Evolutionary conservation across 148 eudicot species (phyloP).

Genomic region (Rhododendron henanense): DNA sequence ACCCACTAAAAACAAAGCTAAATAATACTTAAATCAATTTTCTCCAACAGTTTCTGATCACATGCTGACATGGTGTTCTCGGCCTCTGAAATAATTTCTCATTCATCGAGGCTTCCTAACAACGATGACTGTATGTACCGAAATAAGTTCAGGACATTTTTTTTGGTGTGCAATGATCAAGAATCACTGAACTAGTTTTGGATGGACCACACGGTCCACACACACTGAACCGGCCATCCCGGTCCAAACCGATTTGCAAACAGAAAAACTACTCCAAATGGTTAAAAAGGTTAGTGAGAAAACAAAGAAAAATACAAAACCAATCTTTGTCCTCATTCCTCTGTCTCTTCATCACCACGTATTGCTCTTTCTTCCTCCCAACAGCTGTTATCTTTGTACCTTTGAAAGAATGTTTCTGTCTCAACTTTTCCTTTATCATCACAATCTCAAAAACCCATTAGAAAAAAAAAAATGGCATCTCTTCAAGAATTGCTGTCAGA

Average conservation of each 20-base stretch:
- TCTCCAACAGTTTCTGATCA: too few relatives aligned
- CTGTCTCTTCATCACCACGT: not conserved
- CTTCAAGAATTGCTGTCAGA: constrained; percentile 31
- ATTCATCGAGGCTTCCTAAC: too few relatives aligned
- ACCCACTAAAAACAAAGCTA: too few relatives aligned
- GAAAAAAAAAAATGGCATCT: constrained; percentile 27
- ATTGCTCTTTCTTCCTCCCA: too few relatives aligned
- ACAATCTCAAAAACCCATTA: not conserved
- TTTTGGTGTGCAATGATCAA: not conserved
- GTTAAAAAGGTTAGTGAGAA: not conserved
- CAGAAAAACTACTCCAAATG: not conserved
- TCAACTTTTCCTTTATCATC: not conserved
- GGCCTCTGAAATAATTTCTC: too few relatives aligned
- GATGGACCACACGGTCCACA: not conserved
- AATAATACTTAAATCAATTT: too few relatives aligned
- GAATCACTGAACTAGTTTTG: not conserved
- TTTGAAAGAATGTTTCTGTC: constrained; percentile 20
- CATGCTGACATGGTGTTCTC: too few relatives aligned
- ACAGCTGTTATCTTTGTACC: constrained; percentile 3
- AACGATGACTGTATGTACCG: too few relatives aligned
- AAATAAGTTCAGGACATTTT: not conserved
- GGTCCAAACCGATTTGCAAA: not conserved
- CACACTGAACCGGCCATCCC: not conserved
- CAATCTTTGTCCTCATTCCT: not conserved
- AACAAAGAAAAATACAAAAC: not conserved